These are phyloP conservation scores for Apiotrichum laibachii DNA, from an alignment of 1,284 basidiomycete genomes.

Conservation along the genomic window DNA sequence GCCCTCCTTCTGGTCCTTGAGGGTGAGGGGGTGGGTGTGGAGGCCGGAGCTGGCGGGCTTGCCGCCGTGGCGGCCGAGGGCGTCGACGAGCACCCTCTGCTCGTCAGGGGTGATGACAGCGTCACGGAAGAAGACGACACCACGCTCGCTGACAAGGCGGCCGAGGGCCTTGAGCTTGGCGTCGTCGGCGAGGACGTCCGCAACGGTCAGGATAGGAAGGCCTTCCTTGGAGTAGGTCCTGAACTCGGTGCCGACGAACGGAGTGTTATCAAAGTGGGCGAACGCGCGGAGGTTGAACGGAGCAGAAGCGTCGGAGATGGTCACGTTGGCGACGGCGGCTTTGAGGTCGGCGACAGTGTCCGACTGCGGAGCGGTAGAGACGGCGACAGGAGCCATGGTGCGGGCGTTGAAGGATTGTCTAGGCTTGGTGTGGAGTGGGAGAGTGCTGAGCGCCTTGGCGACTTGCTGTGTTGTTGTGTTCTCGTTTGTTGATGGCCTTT, in stretches of 20 bases:
- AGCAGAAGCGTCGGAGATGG: neutral
- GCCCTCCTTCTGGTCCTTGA: conserved; percentile 51
- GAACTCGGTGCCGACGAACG: conserved; percentile 48
- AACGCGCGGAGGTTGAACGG: conserved; percentile 9
- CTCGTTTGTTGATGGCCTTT: neutral
- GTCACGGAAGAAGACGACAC: conserved; percentile 68
- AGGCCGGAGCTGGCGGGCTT: conserved; percentile 58
- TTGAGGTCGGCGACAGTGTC: conserved; percentile 4
- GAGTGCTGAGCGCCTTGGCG: neutral
- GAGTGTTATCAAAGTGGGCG: conserved; percentile 35
- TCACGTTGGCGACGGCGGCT: neutral
- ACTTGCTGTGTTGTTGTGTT: neutral
- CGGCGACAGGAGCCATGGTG: neutral
- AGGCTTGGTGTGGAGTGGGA: neutral
- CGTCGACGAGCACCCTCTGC: conserved; percentile 53
- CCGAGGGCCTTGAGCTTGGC: conserved; percentile 24
- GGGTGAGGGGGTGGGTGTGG: conserved; percentile 63
- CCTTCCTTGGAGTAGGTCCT: conserved; percentile 10
- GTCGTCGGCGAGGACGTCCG: conserved; percentile 27
- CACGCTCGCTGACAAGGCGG: conserved; percentile 59
- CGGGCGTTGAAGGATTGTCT: neutral
- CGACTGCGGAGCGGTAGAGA: neutral
- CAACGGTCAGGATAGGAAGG: conserved; percentile 25
- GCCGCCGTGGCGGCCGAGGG: conserved; percentile 58
- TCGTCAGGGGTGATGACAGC: conserved; percentile 55